Conservation (phyloP, 148 eudicot genomes). For the Diospyros lotus region DNA sequence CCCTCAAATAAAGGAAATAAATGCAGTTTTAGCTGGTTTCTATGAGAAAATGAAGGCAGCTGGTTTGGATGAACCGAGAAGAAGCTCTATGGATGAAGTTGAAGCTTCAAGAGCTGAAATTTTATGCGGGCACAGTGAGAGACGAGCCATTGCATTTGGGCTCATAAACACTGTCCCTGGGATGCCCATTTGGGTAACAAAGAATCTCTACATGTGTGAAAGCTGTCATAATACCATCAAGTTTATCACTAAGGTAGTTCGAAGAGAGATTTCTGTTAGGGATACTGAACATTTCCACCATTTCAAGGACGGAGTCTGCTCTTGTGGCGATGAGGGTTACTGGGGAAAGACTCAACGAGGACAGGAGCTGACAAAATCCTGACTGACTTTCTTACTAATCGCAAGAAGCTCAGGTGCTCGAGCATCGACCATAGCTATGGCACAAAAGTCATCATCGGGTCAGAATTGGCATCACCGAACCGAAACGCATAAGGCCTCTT, state of each 20-base stretch:
- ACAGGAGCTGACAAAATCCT: too few relatives aligned
- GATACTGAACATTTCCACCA: conserved; percentile 63
- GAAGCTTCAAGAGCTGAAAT: conserved; percentile 23
- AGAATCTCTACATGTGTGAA: conserved; percentile 65
- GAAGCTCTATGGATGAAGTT: conserved; percentile 43
- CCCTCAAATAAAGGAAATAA: conserved; percentile 50
- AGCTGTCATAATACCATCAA: conserved; percentile 64
- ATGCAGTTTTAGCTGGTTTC: conserved; percentile 40
- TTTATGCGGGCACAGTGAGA: too few relatives aligned
- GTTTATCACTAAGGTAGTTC: conserved; percentile 50
- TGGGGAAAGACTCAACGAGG: too few relatives aligned
- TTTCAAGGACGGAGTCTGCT: conserved; percentile 53
- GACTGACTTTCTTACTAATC: too few relatives aligned
- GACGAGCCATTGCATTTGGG: conserved; percentile 46
- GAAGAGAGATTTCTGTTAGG: conserved; percentile 50
- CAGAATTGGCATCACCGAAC: too few relatives aligned
- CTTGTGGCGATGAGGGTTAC: conserved; percentile 42
- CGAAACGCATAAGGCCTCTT: too few relatives aligned
- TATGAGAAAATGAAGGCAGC: conserved; percentile 56
- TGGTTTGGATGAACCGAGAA: conserved; percentile 55
- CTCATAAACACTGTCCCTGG: conserved; percentile 39
- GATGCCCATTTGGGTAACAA: conserved; percentile 46
- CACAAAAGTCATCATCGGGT: too few relatives aligned
- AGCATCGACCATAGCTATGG: too few relatives aligned
- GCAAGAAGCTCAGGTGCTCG: too few relatives aligned